Conservation (phyloP, 179 eudicot species). For the Camellia oleifera region DNA sequence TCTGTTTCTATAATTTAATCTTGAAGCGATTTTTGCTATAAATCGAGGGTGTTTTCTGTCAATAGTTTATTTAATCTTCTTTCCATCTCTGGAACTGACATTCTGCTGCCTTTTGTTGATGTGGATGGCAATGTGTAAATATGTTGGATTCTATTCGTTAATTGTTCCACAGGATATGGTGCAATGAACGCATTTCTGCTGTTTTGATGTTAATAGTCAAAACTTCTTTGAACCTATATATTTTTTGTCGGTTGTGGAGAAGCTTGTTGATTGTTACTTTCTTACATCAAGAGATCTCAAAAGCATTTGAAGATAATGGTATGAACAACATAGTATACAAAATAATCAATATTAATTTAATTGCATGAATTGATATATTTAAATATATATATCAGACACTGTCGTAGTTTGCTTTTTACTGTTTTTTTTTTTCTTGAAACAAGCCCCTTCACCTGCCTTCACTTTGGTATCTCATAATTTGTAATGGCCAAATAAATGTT, state of each 20-base stretch:
- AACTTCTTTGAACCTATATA: not conserved
- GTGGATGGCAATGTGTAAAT: too few species aligned
- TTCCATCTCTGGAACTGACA: too few species aligned
- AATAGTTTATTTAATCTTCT: too few species aligned
- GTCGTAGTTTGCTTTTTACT: not conserved
- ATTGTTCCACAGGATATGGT: too few species aligned
- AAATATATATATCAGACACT: not conserved
- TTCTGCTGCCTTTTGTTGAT: too few species aligned
- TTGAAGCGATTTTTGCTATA: not conserved
- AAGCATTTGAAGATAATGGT: constrained; percentile 74
- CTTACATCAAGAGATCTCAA: constrained; percentile 74
- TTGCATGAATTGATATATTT: not conserved
- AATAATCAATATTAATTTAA: not conserved
- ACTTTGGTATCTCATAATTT: not conserved
- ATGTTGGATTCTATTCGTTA: too few species aligned
- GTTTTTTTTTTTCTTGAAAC: not conserved
- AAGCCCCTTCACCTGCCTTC: too few species aligned
- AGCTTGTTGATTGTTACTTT: constrained; percentile 89
- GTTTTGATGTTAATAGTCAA: not conserved
- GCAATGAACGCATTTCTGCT: too few species aligned
- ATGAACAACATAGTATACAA: constrained; percentile 15
- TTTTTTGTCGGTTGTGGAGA: constrained; percentile 75
- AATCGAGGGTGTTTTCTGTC: not conserved
- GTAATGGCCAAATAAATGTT: not conserved
- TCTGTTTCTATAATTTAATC: not conserved